Base-by-base conservation (phyloP, 2,329 filamentous ascomycete species). In the Sporothrix schenckii region DNA sequence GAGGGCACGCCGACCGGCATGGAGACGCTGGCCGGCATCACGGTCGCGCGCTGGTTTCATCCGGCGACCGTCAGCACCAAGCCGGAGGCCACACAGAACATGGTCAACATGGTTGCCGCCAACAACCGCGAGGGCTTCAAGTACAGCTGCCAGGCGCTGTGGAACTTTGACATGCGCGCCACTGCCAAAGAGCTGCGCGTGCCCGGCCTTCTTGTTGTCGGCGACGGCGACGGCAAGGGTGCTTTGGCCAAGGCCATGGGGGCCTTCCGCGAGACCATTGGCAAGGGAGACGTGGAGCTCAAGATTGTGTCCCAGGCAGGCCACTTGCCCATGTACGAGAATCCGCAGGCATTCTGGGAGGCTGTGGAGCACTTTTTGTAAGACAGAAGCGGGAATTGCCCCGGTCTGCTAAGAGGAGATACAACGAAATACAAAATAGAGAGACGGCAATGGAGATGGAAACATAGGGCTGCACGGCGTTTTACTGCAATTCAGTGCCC, bases 291-390 rank as follows among this genome's bases (percentile, higher is more conserved):
- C 0, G 85, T 85, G 0, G 84, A 87, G 71, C 84, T 93, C 74
- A 87, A 85, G 77, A 79, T 91, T 70, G 86, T 96, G 11, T 86
- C 91, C 0, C 81, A 85, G 10, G 88, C 92, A 0, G 93, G 93
- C 0, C 93, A 97, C 81, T 80, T 97, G 76, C 93, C 93, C 0
- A 96, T 96, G 92, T 89, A 89, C 63, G 93, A 85, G 39, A 87
- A 87, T 60, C 82, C 94, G 2, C 80, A 83, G 54, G 81, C 78
- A 10, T 92, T 91, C 73, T 75, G 73, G 74, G 71, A 70, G 21
- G 56, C 41, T n/a, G 49, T 75, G 2, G 44, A 74, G 66, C 63
- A 73, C 7, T 72, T 74, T 49, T 13, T 75, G 41, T 75, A 69
- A 69, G 16, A 13, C 9, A 24, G 13, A 14, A 7, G 14, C 21